Conservation (phyloP, 768 basidiomycete genomes). For the Sarcomyxa edulis region DNA sequence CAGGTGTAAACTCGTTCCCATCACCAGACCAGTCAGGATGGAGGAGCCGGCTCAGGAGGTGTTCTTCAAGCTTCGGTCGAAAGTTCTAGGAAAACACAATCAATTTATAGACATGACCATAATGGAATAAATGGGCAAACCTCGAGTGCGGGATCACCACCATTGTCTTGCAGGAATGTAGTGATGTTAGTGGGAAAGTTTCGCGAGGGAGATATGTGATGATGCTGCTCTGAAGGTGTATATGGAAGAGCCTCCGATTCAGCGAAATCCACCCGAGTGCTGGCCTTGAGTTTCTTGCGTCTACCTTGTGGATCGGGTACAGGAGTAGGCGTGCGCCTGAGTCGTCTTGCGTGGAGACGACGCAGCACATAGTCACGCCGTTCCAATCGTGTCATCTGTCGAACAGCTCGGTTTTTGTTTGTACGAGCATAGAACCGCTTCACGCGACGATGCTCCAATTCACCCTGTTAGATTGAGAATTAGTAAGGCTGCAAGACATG, state of each 20-base stretch:
- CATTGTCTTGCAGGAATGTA: conserved; percentile 17
- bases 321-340: too few relatives aligned
- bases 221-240: conserved; percentile 1
- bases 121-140: too few relatives aligned
- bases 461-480: conserved; percentile 20
- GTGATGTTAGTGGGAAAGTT: conserved; percentile 29
- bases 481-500: not conserved
- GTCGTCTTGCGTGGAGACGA: too few relatives aligned
- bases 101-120: conserved; percentile 8
- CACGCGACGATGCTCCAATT: conserved; percentile 26
- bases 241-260: conserved; percentile 3
- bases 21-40: conserved; percentile 11
- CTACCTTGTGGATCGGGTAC: too few relatives aligned
- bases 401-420: conserved; percentile 25
- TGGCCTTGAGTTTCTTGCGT: too few relatives aligned
- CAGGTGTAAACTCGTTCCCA: conserved; percentile 9
- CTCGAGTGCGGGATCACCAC: conserved; percentile 3
- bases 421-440: conserved; percentile 27
- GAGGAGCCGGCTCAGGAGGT: conserved; percentile 20
- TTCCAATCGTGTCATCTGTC: too few relatives aligned
- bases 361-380: too few relatives aligned
- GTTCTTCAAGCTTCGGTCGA: conserved; percentile 18
- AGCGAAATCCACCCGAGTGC: not conserved
- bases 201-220: conserved; percentile 21
- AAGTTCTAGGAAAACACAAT: conserved; percentile 19